Evolutionary conservation across 1,284 basidiomycete genomes (phyloP).

Genomic region (Ceratobasidium sp.): DNA sequence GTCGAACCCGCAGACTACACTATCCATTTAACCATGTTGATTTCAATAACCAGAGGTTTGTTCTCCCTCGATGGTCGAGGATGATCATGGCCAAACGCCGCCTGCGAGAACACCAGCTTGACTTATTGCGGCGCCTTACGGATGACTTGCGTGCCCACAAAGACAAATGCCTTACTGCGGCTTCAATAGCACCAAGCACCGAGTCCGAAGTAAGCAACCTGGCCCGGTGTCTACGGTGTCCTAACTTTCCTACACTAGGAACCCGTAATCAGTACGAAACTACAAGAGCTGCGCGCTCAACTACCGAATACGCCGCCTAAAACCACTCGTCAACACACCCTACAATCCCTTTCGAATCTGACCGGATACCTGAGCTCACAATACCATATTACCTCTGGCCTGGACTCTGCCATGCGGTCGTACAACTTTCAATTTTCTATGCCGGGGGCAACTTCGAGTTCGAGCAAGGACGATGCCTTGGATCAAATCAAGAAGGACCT

Average conservation of each 20-base stretch:
- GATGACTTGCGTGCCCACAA: slow-evolving; percentile 15
- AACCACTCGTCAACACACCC: slow-evolving; percentile 33
- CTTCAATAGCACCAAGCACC: slow-evolving; percentile 18
- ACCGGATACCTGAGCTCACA: slow-evolving; percentile 43
- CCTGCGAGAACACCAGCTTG: slow-evolving; percentile 27
- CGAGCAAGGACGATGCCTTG: slow-evolving; percentile 27
- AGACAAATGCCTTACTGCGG: neutral
- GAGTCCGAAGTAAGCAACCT: slow-evolving; percentile 26
- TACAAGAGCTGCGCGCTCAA: slow-evolving; percentile 32
- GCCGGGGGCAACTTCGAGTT: slow-evolving; percentile 26
- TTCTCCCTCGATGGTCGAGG: slow-evolving; percentile 38
- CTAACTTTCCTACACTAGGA: neutral
- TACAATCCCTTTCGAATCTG: slow-evolving; percentile 36
- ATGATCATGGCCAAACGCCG: slow-evolving; percentile 38
- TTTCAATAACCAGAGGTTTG: slow-evolving; percentile 20
- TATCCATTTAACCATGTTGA: neutral
- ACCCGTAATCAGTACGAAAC: slow-evolving; percentile 10
- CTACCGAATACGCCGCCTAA: slow-evolving; percentile 20
- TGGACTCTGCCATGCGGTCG: slow-evolving; percentile 36
- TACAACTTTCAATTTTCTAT: slow-evolving; percentile 42
- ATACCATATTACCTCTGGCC: slow-evolving; percentile 32
- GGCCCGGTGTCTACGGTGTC: neutral
- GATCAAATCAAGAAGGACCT: slow-evolving; percentile 40
- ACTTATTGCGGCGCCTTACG: slow-evolving; percentile 11
- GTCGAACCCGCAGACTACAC: neutral